phyloP scores from a whole-genome alignment of 1,139 yeast species.

The Blastobotrys elegans region DNA sequence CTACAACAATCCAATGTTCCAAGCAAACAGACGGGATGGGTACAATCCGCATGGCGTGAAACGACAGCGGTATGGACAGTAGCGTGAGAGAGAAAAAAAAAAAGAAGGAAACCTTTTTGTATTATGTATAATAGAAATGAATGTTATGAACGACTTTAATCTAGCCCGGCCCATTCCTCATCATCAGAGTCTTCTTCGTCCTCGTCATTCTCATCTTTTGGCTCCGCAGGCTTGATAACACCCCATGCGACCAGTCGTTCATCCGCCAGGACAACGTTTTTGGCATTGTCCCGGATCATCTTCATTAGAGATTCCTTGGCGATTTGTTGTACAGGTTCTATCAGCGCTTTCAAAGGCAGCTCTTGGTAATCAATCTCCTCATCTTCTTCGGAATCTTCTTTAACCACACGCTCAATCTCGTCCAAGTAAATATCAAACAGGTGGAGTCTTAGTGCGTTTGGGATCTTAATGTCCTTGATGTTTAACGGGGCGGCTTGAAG shows the following conservation, averaged over 20 bases:
- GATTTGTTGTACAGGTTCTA: constrained; percentile 56
- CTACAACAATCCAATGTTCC: constrained; percentile 8
- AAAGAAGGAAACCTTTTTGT: too few species aligned
- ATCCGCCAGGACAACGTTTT: constrained; percentile 63
- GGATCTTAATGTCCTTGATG: constrained; percentile 42
- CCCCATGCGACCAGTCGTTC: constrained; percentile 65
- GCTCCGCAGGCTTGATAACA: constrained; percentile 39
- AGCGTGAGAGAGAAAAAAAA: too few species aligned
- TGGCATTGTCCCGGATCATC: constrained; percentile 60
- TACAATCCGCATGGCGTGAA: constrained; percentile 10
- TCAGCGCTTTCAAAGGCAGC: constrained; percentile 51
- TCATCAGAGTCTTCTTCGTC: constrained; percentile 35
- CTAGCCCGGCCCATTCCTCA: constrained; percentile 20
- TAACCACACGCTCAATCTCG: constrained; percentile 68
- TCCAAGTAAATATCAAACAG: constrained; percentile 78
- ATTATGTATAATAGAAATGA: neutral
- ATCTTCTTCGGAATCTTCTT: constrained; percentile 33
- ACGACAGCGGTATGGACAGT: constrained; percentile 10
- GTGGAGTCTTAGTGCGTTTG: constrained; percentile 80
- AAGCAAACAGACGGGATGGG: neutral
- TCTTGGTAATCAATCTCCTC: constrained; percentile 25
- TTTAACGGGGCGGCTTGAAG: constrained; percentile 36
- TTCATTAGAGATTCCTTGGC: constrained; percentile 50
- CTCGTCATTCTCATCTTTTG: constrained; percentile 34
- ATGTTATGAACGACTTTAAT: constrained; percentile 21